Conservation (phyloP, 352 stramenopile species). For the Pythium graminicola region DNA sequence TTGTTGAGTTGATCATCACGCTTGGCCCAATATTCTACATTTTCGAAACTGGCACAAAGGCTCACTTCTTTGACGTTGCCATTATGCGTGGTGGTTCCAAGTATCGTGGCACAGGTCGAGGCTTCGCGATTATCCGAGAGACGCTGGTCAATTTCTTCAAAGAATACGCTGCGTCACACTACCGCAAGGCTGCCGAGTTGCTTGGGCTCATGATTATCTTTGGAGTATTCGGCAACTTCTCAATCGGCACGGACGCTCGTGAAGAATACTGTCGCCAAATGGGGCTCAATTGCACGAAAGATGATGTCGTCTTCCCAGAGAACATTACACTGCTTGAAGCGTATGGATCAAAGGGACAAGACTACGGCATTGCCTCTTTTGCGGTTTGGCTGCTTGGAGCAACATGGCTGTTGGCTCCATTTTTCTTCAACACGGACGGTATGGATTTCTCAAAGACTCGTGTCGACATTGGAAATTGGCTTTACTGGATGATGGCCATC, state of each 20-base stretch:
- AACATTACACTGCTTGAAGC: constrained; percentile 68
- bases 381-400: constrained; percentile 76
- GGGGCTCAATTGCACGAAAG: constrained; percentile 40
- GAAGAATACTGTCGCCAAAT: constrained; percentile 53
- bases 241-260: constrained; percentile 50
- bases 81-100: constrained; percentile 84
- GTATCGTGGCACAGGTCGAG: constrained; percentile 76
- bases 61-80: constrained; percentile 81
- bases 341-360: constrained; percentile 81
- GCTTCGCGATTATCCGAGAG: constrained; percentile 81
- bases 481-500: constrained; percentile 73
- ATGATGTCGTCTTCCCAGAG: constrained; percentile 46
- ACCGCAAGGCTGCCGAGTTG: constrained; percentile 74
- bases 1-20: constrained; percentile 74
- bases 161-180: constrained; percentile 79
- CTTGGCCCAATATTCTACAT: constrained; percentile 85
- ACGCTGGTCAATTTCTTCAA: constrained; percentile 85
- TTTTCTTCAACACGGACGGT: constrained; percentile 85
- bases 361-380: constrained; percentile 86
- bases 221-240: constrained; percentile 69
- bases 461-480: constrained; percentile 77
- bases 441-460: constrained; percentile 83
- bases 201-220: constrained; percentile 81
- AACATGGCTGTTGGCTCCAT: constrained; percentile 75
- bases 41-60: constrained; percentile 82